Percentiles rank a stretch among this genome's conserved stretches.
These are phyloP conservation scores for Sphaerobolus stellatus DNA, from an alignment of 1,284 basidiomycete species.

Conservation along the genomic window DNA sequence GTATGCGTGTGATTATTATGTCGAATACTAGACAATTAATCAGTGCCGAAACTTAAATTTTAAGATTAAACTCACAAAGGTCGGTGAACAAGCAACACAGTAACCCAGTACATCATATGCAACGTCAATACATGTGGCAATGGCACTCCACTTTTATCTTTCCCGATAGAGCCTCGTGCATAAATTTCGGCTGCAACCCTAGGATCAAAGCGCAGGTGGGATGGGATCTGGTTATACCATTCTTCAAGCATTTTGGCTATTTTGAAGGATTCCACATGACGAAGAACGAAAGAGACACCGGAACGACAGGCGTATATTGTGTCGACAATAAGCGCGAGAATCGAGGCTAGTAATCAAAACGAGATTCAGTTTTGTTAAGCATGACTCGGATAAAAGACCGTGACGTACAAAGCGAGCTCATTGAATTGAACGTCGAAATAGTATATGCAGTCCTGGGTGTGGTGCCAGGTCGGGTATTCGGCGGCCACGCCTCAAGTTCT, in stretches of 20 bases:
- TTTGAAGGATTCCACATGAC: slow-evolving; percentile 7
- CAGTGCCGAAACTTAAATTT: neutral
- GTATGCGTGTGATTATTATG: slow-evolving; percentile 2
- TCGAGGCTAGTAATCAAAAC: neutral
- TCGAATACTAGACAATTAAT: neutral
- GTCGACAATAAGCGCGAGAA: slow-evolving; percentile 6
- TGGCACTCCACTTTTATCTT: slow-evolving; percentile 1
- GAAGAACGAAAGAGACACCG: slow-evolving; percentile 1
- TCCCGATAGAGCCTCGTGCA: neutral
- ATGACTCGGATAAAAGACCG: neutral
- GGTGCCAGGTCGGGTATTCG: neutral
- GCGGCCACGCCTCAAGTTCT: slow-evolving; percentile 1
- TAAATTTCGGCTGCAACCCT: no score
- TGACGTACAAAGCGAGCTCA: slow-evolving; percentile 1
- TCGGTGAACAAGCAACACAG: slow-evolving; percentile 4
- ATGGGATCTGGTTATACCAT: slow-evolving; percentile 5
- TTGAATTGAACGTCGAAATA: slow-evolving; percentile 1
- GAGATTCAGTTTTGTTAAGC: neutral
- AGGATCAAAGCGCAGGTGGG: no score
- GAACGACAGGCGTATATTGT: slow-evolving; percentile 9
- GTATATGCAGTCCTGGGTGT: neutral
- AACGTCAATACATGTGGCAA: slow-evolving; percentile 4
- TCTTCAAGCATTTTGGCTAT: neutral
- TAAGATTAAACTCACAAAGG: slow-evolving; percentile 3
- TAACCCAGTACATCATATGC: slow-evolving; percentile 9